phyloP scores from a whole-genome alignment of 495 filamentous ascomycete genomes.

The Podospora appendiculata region DNA sequence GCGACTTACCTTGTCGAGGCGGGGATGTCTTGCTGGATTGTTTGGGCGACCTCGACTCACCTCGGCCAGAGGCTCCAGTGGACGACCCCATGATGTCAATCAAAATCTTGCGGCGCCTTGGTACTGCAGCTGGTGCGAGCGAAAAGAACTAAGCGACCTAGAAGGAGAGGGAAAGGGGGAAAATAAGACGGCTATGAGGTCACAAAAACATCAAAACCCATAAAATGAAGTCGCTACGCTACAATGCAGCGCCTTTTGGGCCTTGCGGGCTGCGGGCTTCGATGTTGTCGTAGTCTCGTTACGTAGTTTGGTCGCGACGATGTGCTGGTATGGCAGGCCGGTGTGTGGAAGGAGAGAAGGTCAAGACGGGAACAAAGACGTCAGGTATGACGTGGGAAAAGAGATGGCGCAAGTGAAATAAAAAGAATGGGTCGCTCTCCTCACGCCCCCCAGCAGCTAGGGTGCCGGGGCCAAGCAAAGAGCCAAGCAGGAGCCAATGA shows the following conservation, averaged over 20 bases:
- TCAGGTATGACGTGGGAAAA: constrained; percentile 36
- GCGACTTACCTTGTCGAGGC: constrained; percentile 25
- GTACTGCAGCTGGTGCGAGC: constrained; percentile 16
- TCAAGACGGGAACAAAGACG: constrained; percentile 24
- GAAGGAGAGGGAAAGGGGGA: constrained; percentile 1
- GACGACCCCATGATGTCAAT: constrained; percentile 36
- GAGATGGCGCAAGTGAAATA: constrained; percentile 27
- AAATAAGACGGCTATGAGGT: constrained; percentile 23
- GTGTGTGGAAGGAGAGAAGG: constrained; percentile 19
- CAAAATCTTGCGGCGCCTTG: constrained; percentile 22
- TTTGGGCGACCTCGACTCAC: constrained; percentile 30
- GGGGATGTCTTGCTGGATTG: constrained; percentile 24
- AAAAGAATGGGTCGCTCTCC: constrained; percentile 21
- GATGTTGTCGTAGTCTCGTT: constrained; percentile 14
- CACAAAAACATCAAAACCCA: constrained; percentile 17
- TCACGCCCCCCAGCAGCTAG: not conserved
- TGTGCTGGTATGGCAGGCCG: constrained; percentile 8
- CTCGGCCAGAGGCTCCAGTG: constrained; percentile 23
- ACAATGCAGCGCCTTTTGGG: constrained; percentile 16
- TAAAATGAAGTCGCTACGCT: constrained; percentile 19
- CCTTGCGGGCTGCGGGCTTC: constrained; percentile 9
- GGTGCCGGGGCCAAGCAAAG: no score
- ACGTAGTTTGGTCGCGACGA: constrained; percentile 15
- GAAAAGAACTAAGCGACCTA: not conserved
- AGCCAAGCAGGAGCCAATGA: no score